These are phyloP conservation scores for Ulmus americana DNA, from an alignment of 331 rosid genomes.

Conservation along the genomic window DNA sequence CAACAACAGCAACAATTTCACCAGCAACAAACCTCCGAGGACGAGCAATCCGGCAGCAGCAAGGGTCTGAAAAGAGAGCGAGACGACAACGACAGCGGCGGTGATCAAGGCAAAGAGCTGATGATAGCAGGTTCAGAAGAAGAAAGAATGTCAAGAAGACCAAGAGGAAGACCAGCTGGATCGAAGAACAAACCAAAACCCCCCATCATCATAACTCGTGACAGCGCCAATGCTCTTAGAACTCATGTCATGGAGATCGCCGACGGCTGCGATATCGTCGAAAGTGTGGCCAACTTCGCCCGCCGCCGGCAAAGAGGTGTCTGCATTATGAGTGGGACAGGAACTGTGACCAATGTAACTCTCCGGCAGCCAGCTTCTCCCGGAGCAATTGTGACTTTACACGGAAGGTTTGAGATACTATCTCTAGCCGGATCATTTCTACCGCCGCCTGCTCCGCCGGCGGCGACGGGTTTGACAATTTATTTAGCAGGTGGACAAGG, in stretches of 20 bases:
- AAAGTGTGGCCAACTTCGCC: constrained; percentile 74
- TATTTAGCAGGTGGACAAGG: constrained; percentile 92
- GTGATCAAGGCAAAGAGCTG: constrained; percentile 3
- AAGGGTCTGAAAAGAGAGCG: constrained; percentile 19
- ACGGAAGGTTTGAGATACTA: constrained; percentile 86
- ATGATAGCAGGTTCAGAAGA: constrained; percentile 23
- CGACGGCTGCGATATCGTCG: constrained; percentile 85
- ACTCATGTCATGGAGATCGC: constrained; percentile 92
- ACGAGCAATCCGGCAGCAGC: constrained; percentile 74
- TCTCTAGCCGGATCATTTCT: constrained; percentile 76
- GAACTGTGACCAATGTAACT: constrained; percentile 81
- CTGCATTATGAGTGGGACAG: constrained; percentile 88
- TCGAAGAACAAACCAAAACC: constrained; percentile 97
- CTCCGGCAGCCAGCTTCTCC: constrained; percentile 84
- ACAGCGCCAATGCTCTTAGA: constrained; percentile 88
- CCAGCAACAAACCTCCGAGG: constrained; percentile 62
- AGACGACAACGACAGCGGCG: constrained; percentile 16
- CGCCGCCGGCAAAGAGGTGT: constrained; percentile 91
- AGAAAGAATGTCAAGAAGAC: constrained; percentile 57
- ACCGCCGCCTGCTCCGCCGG: constrained; percentile 91
- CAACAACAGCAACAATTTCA: constrained; percentile 49
- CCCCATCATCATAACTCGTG: constrained; percentile 87
- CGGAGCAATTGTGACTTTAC: constrained; percentile 68
- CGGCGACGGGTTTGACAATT: constrained; percentile 72
- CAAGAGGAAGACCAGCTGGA: constrained; percentile 90